Evolutionary conservation across 805 yeast genomes (phyloP).

Genomic region (Wickerhamiella shivajii): DNA sequence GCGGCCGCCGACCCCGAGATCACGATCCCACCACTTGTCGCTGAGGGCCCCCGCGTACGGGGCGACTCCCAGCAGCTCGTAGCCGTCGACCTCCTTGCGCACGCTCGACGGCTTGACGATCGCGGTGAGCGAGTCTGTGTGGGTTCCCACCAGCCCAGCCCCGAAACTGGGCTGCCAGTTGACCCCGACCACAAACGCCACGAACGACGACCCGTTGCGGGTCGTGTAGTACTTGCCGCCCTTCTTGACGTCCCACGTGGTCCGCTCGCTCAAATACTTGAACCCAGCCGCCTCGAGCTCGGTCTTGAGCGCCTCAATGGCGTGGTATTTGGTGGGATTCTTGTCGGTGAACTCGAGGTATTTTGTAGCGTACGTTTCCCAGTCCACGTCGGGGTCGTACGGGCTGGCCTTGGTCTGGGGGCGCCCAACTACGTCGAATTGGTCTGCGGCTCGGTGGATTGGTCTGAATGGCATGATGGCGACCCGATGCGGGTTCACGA

Average conservation of each 20-base stretch:
- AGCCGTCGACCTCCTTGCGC: constrained; percentile 52
- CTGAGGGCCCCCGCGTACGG: constrained; percentile 54
- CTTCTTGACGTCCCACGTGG: constrained; percentile 33
- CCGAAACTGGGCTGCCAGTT: constrained; percentile 47
- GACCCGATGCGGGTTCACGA: no score
- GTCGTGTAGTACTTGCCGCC: constrained; percentile 43
- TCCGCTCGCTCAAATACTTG: constrained; percentile 48
- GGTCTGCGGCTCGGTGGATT: no score
- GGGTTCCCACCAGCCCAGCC: constrained; percentile 62
- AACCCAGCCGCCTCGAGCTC: constrained; percentile 47
- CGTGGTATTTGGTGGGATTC: constrained; percentile 67
- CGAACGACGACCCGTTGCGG: constrained; percentile 53
- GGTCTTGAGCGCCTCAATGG: constrained; percentile 36
- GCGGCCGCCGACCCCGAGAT: constrained; percentile 72
- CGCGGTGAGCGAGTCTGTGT: constrained; percentile 57
- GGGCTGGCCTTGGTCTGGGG: constrained; percentile 6
- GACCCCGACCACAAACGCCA: constrained; percentile 57
- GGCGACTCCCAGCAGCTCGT: constrained; percentile 66
- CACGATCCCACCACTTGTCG: constrained; percentile 67
- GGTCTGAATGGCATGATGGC: no score
- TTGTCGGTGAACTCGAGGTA: constrained; percentile 59
- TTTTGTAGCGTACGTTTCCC: constrained; percentile 23
- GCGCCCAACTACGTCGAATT: constrained; percentile 18
- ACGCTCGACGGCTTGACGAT: constrained; percentile 59
- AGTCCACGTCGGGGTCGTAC: constrained; percentile 14